These are phyloP conservation scores for Paxillus ammoniavirescens DNA, from an alignment of 768 basidiomycete species.

Conservation along the genomic window DNA sequence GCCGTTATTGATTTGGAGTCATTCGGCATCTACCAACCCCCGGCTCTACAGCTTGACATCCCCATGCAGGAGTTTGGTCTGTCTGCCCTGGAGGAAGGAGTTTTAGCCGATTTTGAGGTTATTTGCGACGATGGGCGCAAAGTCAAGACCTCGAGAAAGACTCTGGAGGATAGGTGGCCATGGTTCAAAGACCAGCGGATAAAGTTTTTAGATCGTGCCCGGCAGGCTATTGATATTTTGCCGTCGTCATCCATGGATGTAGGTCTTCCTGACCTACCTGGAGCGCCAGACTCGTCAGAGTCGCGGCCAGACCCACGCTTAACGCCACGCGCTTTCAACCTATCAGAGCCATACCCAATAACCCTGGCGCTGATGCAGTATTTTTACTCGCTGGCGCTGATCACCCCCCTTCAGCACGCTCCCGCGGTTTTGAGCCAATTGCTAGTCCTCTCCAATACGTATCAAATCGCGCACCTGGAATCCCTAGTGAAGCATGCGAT, in stretches of 20 bases:
- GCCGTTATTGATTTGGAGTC: constrained; percentile 90
- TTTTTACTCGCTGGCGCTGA: constrained; percentile 82
- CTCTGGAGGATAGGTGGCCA: constrained; percentile 91
- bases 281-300: constrained; percentile 46
- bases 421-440: constrained; percentile 88
- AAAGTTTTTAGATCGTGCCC: constrained; percentile 57
- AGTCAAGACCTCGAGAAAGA: constrained; percentile 75
- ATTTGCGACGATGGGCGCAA: constrained; percentile 87
- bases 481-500: constrained; percentile 89
- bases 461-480: constrained; percentile 73
- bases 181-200: constrained; percentile 84
- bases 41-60: constrained; percentile 59
- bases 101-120: constrained; percentile 89
- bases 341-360: constrained; percentile 90
- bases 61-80: constrained; percentile 85
- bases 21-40: constrained; percentile 93
- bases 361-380: constrained; percentile 90
- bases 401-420: constrained; percentile 89
- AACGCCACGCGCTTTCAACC: constrained; percentile 71
- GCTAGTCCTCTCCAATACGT: constrained; percentile 79
- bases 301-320: constrained; percentile 73
- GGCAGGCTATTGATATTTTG: constrained; percentile 52
- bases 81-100: constrained; percentile 74
- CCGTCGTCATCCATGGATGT: constrained; percentile 62
- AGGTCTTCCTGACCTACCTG: constrained; percentile 59